These are phyloP conservation scores for Isabelozyma gotoi DNA, from an alignment of 805 yeast genomes.

Conservation along the genomic window DNA sequence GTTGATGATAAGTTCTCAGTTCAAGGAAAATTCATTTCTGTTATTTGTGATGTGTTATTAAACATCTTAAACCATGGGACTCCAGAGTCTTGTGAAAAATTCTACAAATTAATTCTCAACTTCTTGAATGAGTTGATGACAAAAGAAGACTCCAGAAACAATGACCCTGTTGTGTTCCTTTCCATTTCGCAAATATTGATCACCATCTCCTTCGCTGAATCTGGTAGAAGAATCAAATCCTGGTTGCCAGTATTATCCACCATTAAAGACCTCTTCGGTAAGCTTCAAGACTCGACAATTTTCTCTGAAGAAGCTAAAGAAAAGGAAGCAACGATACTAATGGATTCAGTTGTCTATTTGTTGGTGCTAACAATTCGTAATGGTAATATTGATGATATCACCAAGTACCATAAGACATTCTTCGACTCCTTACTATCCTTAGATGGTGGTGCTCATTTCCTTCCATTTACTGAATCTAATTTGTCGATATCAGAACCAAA, in stretches of 20 bases:
- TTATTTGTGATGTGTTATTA: slow-evolving; percentile 60
- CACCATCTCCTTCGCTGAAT: slow-evolving; percentile 61
- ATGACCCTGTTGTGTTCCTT: slow-evolving; percentile 15
- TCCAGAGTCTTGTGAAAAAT: slow-evolving; percentile 42
- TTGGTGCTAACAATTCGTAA: slow-evolving; percentile 56
- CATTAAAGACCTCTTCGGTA: slow-evolving; percentile 19
- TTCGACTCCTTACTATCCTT: slow-evolving; percentile 35
- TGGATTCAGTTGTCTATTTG: slow-evolving; percentile 41
- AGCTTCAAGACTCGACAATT: slow-evolving; percentile 10
- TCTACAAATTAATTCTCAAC: slow-evolving; percentile 36
- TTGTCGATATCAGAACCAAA: slow-evolving; percentile 44
- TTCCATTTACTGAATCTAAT: slow-evolving; percentile 49
- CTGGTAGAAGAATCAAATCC: slow-evolving; percentile 59
- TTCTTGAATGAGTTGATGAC: slow-evolving; percentile 15
- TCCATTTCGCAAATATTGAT: slow-evolving; percentile 41
- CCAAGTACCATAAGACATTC: slow-evolving; percentile 45
- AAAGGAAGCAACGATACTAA: slow-evolving; percentile 7
- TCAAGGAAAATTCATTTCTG: slow-evolving; percentile 31
- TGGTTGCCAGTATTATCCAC: slow-evolving; percentile 43
- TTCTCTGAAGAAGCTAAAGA: background rate
- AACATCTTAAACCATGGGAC: slow-evolving; percentile 54
- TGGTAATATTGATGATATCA: slow-evolving; percentile 46
- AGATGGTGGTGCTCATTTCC: slow-evolving; percentile 35
- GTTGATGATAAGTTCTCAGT: background rate
- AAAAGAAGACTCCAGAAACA: slow-evolving; percentile 2